These are phyloP conservation scores for Chlamydomonas urium DNA, from an alignment of 139 green algal species.

Conservation along the genomic window DNA sequence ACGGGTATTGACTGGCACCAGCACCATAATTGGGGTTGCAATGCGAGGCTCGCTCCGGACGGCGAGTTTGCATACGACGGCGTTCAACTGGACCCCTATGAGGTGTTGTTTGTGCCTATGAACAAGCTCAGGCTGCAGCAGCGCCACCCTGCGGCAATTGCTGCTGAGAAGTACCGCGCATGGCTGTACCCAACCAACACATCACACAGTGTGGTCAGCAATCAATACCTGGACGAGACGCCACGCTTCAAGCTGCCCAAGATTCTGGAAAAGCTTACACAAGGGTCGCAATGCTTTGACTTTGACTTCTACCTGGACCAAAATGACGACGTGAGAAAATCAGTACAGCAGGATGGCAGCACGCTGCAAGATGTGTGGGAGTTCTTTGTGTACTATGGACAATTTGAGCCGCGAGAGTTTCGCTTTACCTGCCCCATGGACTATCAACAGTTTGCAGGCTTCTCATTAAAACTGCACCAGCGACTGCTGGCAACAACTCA, in stretches of 20 bases:
- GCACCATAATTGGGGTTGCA: slow-evolving; percentile 26
- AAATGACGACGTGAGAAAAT: no score
- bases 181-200: slow-evolving; percentile 19
- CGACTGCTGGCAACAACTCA: no score
- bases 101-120: slow-evolving; percentile 78
- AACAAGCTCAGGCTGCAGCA: slow-evolving; percentile 54
- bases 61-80: slow-evolving; percentile 52
- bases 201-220: neutral
- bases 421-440: slow-evolving; percentile 11
- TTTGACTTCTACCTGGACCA: slow-evolving; percentile 3
- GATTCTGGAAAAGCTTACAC: slow-evolving; percentile 25
- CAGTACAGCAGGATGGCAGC: neutral
- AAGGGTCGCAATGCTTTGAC: slow-evolving; percentile 8
- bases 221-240: neutral
- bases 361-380: neutral
- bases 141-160: slow-evolving; percentile 19
- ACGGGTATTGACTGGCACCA: slow-evolving; percentile 51
- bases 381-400: slow-evolving; percentile 21
- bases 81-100: slow-evolving; percentile 55
- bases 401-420: slow-evolving; percentile 19
- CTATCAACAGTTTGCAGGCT: slow-evolving; percentile 12
- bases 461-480: no score
- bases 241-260: slow-evolving; percentile 19
- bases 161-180: slow-evolving; percentile 39
- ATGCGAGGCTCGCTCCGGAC: slow-evolving; percentile 23